Conservation (phyloP, 306 rosid species). For the Heteromeles arbutifolia region DNA sequence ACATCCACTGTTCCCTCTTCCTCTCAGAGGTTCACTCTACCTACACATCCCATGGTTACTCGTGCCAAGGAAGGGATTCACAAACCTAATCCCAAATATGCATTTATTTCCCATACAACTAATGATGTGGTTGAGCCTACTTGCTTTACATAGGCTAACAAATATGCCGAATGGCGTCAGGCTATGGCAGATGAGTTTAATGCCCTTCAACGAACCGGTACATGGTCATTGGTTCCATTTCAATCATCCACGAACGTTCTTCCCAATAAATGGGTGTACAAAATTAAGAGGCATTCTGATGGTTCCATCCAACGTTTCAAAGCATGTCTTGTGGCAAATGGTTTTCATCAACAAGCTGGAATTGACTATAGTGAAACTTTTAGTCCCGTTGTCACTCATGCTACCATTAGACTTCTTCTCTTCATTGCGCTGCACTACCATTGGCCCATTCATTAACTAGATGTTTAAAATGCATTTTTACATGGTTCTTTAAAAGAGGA, state of each 20-base stretch:
- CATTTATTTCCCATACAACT: background rate
- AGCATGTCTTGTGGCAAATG: background rate
- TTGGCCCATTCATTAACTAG: too few species aligned
- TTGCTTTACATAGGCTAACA: background rate
- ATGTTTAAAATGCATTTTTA: too few species aligned
- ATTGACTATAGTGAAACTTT: too few species aligned
- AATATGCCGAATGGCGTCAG: background rate
- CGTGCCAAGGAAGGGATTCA: background rate
- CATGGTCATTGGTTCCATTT: background rate
- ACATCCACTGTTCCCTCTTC: background rate
- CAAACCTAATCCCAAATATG: background rate
- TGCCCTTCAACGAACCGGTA: background rate
- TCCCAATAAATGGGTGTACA: background rate
- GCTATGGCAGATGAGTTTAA: background rate
- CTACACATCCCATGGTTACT: too few species aligned
- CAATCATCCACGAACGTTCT: background rate
- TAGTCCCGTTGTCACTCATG: too few species aligned
- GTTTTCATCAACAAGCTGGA: background rate
- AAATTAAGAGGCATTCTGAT: too few species aligned
- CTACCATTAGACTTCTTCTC: too few species aligned
- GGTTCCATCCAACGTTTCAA: background rate
- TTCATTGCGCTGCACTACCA: too few species aligned
- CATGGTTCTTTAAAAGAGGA: too few species aligned
- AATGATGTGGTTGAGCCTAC: background rate
- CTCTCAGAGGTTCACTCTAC: too few species aligned